Base-by-base conservation (phyloP, 208 protist species). In the Acanthamoeba triangularis region DNA sequence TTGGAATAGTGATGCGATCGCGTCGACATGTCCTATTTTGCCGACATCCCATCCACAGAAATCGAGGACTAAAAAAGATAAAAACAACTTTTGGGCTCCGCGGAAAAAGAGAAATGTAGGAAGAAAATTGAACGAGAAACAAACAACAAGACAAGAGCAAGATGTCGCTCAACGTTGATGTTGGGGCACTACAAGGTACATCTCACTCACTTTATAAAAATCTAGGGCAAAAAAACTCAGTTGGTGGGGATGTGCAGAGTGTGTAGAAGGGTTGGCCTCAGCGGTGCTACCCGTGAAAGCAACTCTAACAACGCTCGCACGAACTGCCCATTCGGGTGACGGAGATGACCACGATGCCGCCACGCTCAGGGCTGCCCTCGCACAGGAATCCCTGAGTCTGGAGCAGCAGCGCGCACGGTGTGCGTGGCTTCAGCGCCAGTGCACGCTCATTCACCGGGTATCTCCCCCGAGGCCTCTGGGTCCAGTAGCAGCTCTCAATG, bases 381-480 rank as follows among this genome's bases (percentile, higher is more conserved):
- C 76, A 25, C 76, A 85, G 18, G 76, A 85, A 20, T 59, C 76
- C 1, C 10, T 6, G 14, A 6, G 44, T 59, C 35, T 85, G 44
- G 76, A 85, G 2, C 41, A 59, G 76, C 76, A 85, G 76, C 76
- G 76, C 3, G 20, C 44, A 20, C 76, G 76, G 0, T 85, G 76
- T 85, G 76, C 76, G 44, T 85, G 76, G 76, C 76, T 85, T 11
- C 76, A 85, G 76, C 76, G 76, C 44, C 76, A 85, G 47, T 85
- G 76, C 47, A 35, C 47, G 3, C 11, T 85, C 30, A 10, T 85
- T 23, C 76, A 85, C 44, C 2, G 23, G 41, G 76, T 85, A 35
- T 2, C 28, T 76, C n/a, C 14, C 11, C 30, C 52, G 52, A 10
- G 8, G 16, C 63, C n/a, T 7, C 63, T 69, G n/a, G 63, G 25